Percentiles rank a stretch among this genome's conserved stretches.
Conservation (phyloP, 2,329 filamentous ascomycete species). For the Zymoseptoria tritici region DNA sequence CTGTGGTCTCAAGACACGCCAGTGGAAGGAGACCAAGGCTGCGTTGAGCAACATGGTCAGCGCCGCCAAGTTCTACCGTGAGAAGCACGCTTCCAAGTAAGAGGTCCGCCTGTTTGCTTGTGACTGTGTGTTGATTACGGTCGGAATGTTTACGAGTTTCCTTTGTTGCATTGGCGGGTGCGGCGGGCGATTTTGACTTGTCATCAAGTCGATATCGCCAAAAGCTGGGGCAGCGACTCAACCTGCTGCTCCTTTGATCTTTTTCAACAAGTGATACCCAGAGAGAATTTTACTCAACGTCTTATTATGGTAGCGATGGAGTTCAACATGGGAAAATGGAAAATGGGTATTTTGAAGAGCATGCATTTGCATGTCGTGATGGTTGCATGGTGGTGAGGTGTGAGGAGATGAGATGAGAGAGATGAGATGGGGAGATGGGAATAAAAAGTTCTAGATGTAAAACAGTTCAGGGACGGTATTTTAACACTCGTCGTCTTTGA, state of each 20-base stretch:
- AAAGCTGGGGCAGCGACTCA: background rate
- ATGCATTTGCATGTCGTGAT: background rate
- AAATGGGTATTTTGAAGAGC: background rate
- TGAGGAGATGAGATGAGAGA: background rate
- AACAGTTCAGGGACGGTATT: background rate
- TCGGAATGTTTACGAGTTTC: background rate
- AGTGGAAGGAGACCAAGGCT: constrained; percentile 98
- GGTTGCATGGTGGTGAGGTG: background rate
- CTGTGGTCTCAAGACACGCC: constrained; percentile 97
- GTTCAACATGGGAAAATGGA: background rate
- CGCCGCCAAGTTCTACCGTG: constrained; percentile 92
- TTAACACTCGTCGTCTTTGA: background rate
- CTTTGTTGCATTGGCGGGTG: background rate
- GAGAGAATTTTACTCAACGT: constrained; percentile 1
- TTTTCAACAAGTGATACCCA: constrained; percentile 1
- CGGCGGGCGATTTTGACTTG: background rate
- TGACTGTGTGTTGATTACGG: background rate
- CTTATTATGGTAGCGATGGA: constrained; percentile 1
- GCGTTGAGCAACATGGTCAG: constrained; percentile 95
- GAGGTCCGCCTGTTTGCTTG: background rate
- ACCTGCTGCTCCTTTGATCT: background rate
- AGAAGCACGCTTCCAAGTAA: constrained; percentile 38
- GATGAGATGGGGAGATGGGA: background rate
- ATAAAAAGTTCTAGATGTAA: background rate
- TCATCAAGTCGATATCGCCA: background rate